phyloP scores from a whole-genome alignment of 192 early-diverging fungal genomes.

The Coemansia sp. region DNA sequence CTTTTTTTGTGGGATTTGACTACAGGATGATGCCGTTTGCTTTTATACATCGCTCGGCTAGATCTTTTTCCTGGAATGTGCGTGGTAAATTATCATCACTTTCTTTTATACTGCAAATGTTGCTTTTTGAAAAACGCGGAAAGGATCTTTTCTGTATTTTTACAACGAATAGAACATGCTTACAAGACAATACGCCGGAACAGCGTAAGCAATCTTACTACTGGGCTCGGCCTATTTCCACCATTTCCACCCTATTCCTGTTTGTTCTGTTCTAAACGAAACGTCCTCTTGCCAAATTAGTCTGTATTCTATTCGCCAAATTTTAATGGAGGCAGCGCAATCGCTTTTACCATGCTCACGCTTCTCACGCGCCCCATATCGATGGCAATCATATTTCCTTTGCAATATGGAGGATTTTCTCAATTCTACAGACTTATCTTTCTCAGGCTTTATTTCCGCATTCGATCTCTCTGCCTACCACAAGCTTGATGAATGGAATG shows the following conservation, averaged over 20 bases:
- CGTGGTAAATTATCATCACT: too few species aligned
- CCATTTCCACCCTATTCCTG: not conserved
- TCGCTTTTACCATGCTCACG: not conserved
- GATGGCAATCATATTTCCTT: not conserved
- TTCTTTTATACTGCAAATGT: too few species aligned
- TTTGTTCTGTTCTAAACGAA: not conserved
- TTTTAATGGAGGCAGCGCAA: not conserved
- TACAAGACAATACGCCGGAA: not conserved
- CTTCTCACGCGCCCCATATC: not conserved
- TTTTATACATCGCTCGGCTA: too few species aligned
- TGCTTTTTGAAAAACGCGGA: too few species aligned
- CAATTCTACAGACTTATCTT: not conserved
- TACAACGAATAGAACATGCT: too few species aligned
- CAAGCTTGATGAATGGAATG: too few species aligned
- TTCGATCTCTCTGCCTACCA: too few species aligned
- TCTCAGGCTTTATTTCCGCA: not conserved
- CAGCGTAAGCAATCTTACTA: not conserved
- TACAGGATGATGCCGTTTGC: too few species aligned
- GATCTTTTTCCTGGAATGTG: too few species aligned
- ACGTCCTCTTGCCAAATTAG: too few species aligned
- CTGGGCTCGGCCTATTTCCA: not conserved
- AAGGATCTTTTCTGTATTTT: too few species aligned
- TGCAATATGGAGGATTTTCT: not conserved
- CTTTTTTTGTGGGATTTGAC: not conserved
- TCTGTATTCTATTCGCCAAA: too few species aligned